Percentiles rank a stretch among this genome's conserved stretches.
Conservation (phyloP, 2,329 filamentous ascomycete species). For the Hymenoscyphus albidus region DNA sequence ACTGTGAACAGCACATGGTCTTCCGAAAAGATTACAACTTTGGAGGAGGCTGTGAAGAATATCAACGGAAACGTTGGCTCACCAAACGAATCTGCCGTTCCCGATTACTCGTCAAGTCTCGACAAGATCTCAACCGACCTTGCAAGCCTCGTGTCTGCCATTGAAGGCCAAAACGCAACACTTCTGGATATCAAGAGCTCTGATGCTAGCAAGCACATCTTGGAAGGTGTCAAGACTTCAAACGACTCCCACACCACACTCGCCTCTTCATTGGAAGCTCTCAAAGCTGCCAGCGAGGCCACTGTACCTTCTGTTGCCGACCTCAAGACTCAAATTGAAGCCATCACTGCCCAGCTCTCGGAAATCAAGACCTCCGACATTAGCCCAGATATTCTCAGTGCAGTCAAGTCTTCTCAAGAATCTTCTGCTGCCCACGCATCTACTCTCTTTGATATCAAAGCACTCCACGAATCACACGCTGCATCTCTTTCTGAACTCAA, state of each 20-base stretch:
- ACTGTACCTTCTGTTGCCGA: constrained; percentile 16
- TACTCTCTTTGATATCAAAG: constrained; percentile 16
- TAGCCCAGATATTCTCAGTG: constrained; percentile 14
- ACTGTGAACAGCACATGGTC: constrained; percentile 21
- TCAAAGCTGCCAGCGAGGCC: constrained; percentile 17
- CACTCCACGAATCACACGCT: constrained; percentile 16
- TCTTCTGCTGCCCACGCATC: constrained; percentile 8
- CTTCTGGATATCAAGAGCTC: constrained; percentile 30
- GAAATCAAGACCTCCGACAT: constrained; percentile 16
- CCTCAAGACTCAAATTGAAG: constrained; percentile 22
- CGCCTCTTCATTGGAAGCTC: constrained; percentile 13
- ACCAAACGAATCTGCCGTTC: constrained; percentile 26
- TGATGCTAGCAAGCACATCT: constrained; percentile 23
- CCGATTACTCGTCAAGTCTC: constrained; percentile 27
- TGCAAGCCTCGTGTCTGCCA: constrained; percentile 21
- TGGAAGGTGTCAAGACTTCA: constrained; percentile 20
- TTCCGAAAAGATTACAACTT: constrained; percentile 25
- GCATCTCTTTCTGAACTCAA: constrained; percentile 22
- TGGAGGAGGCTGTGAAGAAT: constrained; percentile 29
- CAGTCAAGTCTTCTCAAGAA: constrained; percentile 11
- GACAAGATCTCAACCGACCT: constrained; percentile 26
- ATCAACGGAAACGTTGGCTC: constrained; percentile 28
- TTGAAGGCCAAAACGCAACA: constrained; percentile 25
- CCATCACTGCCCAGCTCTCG: constrained; percentile 17
- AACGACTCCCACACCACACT: constrained; percentile 22